phyloP scores from a whole-genome alignment of 352 stramenopile genomes.

The Pythium dissimile region DNA sequence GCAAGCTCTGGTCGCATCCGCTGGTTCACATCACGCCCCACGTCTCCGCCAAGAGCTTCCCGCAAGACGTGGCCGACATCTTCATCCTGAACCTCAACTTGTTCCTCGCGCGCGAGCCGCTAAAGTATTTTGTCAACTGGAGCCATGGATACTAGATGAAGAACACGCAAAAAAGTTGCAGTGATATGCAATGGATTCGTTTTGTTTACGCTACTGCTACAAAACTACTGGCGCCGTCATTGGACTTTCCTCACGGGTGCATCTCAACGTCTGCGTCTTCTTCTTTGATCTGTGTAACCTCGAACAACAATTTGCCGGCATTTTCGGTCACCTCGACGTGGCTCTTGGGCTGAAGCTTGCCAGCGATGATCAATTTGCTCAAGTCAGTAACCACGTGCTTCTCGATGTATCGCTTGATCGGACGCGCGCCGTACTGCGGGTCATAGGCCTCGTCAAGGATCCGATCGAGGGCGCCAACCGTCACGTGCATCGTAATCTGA shows the following conservation, averaged over 20 bases:
- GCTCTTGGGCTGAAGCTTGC: slow-evolving; percentile 54
- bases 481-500: slow-evolving; percentile 69
- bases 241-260: slow-evolving; percentile 11
- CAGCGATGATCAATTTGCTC: slow-evolving; percentile 66
- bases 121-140: slow-evolving; percentile 55
- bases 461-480: slow-evolving; percentile 81
- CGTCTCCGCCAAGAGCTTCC: slow-evolving; percentile 71
- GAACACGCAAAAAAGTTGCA: background rate
- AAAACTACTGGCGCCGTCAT: background rate
- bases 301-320: slow-evolving; percentile 45
- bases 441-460: slow-evolving; percentile 93
- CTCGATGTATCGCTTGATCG: slow-evolving; percentile 96
- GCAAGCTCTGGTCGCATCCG: slow-evolving; percentile 57
- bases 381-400: slow-evolving; percentile 91
- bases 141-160: slow-evolving; percentile 40
- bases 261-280: slow-evolving; percentile 10
- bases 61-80: slow-evolving; percentile 68
- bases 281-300: slow-evolving; percentile 52
- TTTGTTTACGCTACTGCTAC: background rate
- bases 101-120: slow-evolving; percentile 32
- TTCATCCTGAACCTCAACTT: slow-evolving; percentile 63
- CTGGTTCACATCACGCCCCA: slow-evolving; percentile 78
- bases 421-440: slow-evolving; percentile 92
- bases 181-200: background rate
- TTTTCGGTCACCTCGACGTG: slow-evolving; percentile 57